These are phyloP conservation scores for Zasmidium cellare DNA, from an alignment of 2,329 filamentous ascomycete species.

Conservation along the genomic window DNA sequence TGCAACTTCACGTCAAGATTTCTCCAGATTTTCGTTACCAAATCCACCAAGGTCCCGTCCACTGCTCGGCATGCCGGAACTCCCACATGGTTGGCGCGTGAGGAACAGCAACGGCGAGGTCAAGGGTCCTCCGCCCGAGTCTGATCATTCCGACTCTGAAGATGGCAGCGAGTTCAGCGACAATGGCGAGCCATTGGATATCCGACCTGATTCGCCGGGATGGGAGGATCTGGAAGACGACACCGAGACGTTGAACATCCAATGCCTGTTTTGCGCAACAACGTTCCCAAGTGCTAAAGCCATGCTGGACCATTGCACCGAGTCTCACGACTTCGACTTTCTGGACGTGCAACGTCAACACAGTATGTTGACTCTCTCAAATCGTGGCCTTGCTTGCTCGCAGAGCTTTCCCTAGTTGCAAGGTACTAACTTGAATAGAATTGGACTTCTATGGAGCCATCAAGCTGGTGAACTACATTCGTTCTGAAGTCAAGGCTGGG, in stretches of 20 bases:
- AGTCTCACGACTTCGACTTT: conserved; percentile 44
- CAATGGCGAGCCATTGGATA: conserved; percentile 24
- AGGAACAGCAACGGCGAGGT: conserved; percentile 23
- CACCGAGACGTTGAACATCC: conserved; percentile 37
- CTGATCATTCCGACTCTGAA: conserved; percentile 21
- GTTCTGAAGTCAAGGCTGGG: conserved; percentile 41
- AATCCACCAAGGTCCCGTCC: background rate
- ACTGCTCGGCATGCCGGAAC: conserved; percentile 15
- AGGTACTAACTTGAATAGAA: conserved; percentile 25
- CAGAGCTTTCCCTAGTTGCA: background rate
- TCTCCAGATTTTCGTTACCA: background rate
- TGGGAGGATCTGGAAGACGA: conserved; percentile 49
- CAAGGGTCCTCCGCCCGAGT: conserved; percentile 24
- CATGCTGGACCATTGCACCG: conserved; percentile 40
- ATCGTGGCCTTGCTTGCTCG: background rate
- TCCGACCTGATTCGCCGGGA: conserved; percentile 39
- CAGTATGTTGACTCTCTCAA: conserved; percentile 32
- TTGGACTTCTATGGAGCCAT: conserved; percentile 48
- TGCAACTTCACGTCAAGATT: background rate
- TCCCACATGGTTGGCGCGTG: conserved; percentile 28
- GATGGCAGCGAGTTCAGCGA: conserved; percentile 14
- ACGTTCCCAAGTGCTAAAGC: conserved; percentile 33
- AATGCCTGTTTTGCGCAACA: conserved; percentile 43
- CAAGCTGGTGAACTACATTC: conserved; percentile 52
- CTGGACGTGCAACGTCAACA: conserved; percentile 34